Base-by-base conservation (phyloP, 371 early-diverging fungal species). In the Neoconidiobolus thromboides region DNA sequence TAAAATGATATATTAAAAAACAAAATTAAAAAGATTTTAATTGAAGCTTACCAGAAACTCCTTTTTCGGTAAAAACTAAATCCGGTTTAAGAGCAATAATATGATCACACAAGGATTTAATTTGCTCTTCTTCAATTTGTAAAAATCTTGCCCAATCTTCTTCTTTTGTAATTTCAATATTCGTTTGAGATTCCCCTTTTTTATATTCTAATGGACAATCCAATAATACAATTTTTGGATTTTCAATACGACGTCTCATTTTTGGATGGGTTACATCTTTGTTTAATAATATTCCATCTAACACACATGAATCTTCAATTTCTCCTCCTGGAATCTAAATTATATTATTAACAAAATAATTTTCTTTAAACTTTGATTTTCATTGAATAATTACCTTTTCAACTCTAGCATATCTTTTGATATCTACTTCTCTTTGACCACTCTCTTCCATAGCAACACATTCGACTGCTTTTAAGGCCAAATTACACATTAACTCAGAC, bases 131-230 rank as follows among this genome's bases (percentile, higher is more conserved):
- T 76, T 99, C 99, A 63, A 99, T 95, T 71, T 97, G 89, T 68
- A 99, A 78, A 53, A 98, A 84, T 49, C 95, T 80, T 62, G 85
- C 81, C 94, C 98, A 99, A 73, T 96, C 96, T 42, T 85, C 81
- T 69, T 94, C 93, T 68, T 94, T 90, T 64, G 87, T 83, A 63
- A 99, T 90, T 76, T 99, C 99, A 67, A 97, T 93, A 72, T 91
- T 91, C 55, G 99, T 99, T 74, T 98, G 97, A 52, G 95, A 95
- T 75, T 99, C 99, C 60, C 99, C 98, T 85, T 99, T 99, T 77
- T 99, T 98, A 83, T 99, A 99, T 75, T 99, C 99, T 55, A 99
- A 81, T 40, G 99, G 97, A 69, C 97, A 98, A 77, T 99, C 99
- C 61, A 99, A 76, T 61, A 99, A 77, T 10, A 99, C 75, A 65